These are phyloP conservation scores for Wickerhamiella siamensis DNA, from an alignment of 805 yeast species.

Conservation along the genomic window DNA sequence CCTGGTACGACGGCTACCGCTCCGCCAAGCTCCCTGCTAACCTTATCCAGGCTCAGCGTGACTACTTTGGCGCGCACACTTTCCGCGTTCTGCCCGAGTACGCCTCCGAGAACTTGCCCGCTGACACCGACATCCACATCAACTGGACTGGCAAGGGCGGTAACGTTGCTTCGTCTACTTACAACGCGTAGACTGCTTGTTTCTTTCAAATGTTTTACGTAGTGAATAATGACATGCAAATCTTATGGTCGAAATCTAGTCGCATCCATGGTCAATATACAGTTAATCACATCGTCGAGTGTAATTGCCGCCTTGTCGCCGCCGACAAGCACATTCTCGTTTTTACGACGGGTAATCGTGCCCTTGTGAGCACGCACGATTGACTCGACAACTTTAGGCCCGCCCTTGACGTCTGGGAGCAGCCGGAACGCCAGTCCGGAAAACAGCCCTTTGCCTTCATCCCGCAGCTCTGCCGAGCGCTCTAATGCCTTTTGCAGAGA, in stretches of 20 bases:
- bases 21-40: slow-evolving; percentile 91
- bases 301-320: slow-evolving; percentile 7
- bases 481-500: slow-evolving; percentile 8
- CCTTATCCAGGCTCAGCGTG: slow-evolving; percentile 98
- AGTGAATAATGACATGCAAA: background rate
- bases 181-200: slow-evolving; percentile 51
- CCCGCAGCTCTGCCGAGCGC: slow-evolving; percentile 5
- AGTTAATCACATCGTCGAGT: slow-evolving; percentile 11
- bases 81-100: slow-evolving; percentile 84
- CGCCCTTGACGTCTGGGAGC: slow-evolving; percentile 46
- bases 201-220: background rate
- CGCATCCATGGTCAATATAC: slow-evolving; percentile 14
- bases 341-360: slow-evolving; percentile 9
- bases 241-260: background rate
- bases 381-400: slow-evolving; percentile 37
- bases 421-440: slow-evolving; percentile 37
- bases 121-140: slow-evolving; percentile 73
- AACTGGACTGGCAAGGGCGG: slow-evolving; percentile 99
- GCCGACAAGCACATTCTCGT: slow-evolving; percentile 7
- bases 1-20: slow-evolving; percentile 98
- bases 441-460: slow-evolving; percentile 29
- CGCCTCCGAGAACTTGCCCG: slow-evolving; percentile 65
- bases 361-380: slow-evolving; percentile 52
- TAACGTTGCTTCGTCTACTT: slow-evolving; percentile 87
- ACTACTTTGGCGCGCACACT: slow-evolving; percentile 99